phyloP scores from a whole-genome alignment of 345 rosid genomes.

The Ailanthus altissimus region DNA sequence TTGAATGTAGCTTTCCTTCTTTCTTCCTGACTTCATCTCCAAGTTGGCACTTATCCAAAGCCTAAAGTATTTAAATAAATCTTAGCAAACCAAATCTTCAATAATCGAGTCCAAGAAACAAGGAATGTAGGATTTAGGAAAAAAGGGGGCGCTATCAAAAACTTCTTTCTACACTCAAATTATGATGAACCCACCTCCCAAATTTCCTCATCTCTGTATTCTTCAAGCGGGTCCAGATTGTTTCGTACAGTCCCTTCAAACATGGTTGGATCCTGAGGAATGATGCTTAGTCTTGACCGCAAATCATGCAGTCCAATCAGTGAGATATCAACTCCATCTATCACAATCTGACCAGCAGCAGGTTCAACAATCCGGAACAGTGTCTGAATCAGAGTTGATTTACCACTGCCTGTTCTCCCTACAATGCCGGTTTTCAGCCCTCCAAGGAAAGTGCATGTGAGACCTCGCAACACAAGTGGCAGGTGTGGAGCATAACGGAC shows the following conservation, averaged over 20 bases:
- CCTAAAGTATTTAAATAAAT: conserved; percentile 42
- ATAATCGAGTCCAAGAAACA: background rate
- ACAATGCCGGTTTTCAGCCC: conserved; percentile 59
- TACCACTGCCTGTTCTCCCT: conserved; percentile 73
- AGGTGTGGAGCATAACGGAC: conserved; percentile 58
- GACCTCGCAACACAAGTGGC: conserved; percentile 55
- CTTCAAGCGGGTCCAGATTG: conserved; percentile 65
- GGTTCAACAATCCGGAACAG: conserved; percentile 67
- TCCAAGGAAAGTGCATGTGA: conserved; percentile 53
- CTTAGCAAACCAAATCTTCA: background rate
- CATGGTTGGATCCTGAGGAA: conserved; percentile 77
- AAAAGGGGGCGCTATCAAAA: background rate
- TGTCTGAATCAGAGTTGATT: conserved; percentile 64
- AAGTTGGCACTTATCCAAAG: conserved; percentile 87
- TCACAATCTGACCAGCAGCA: conserved; percentile 48
- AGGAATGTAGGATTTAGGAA: background rate
- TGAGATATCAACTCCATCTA: conserved; percentile 55
- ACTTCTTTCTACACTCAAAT: conserved; percentile 7
- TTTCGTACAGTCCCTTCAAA: conserved; percentile 61
- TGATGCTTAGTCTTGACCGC: conserved; percentile 60
- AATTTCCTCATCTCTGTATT: conserved; percentile 52
- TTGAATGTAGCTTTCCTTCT: conserved; percentile 68
- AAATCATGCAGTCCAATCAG: conserved; percentile 61
- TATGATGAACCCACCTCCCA: conserved; percentile 46
- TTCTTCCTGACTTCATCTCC: conserved; percentile 84